These are phyloP conservation scores for Yamadazyma kitorensis DNA, from an alignment of 805 yeast species.

Conservation along the genomic window DNA sequence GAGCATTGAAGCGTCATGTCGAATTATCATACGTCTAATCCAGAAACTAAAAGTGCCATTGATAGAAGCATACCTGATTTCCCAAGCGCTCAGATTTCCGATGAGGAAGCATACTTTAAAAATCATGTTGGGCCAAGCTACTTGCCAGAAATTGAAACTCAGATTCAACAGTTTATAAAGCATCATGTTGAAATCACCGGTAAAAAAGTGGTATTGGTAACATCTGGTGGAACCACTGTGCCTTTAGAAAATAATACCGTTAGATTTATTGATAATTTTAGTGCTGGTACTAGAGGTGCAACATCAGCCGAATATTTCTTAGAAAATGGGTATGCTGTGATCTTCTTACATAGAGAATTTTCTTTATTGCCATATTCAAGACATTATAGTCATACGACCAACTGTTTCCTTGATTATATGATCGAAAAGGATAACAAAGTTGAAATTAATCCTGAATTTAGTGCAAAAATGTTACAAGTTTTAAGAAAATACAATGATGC, in stretches of 20 bases:
- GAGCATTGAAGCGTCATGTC: too few relatives aligned
- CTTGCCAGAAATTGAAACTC: constrained; percentile 55
- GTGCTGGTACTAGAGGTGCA: constrained; percentile 98
- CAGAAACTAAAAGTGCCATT: constrained; percentile 70
- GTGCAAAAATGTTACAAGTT: constrained; percentile 57
- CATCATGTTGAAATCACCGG: constrained; percentile 43
- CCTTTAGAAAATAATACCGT: constrained; percentile 97
- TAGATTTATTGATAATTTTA: constrained; percentile 91
- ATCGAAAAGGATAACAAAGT: constrained; percentile 53
- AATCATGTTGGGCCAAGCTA: constrained; percentile 73
- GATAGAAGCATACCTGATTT: constrained; percentile 73
- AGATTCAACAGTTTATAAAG: constrained; percentile 60
- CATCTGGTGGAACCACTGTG: constrained; percentile 97
- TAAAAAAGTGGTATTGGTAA: constrained; percentile 71
- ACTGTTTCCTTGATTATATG: constrained; percentile 85
- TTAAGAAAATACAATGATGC: constrained; percentile 55
- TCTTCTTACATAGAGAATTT: constrained; percentile 89
- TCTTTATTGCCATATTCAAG: constrained; percentile 91
- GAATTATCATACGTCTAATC: constrained; percentile 56
- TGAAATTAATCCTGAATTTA: constrained; percentile 59
- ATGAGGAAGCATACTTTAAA: constrained; percentile 75
- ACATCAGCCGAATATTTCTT: constrained; percentile 90
- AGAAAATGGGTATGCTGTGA: constrained; percentile 84
- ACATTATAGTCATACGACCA: constrained; percentile 79
- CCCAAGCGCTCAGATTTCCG: constrained; percentile 69